Evolutionary conservation across 495 filamentous ascomycete species (phyloP).

Genomic region (Penicillium desertorum): DNA sequence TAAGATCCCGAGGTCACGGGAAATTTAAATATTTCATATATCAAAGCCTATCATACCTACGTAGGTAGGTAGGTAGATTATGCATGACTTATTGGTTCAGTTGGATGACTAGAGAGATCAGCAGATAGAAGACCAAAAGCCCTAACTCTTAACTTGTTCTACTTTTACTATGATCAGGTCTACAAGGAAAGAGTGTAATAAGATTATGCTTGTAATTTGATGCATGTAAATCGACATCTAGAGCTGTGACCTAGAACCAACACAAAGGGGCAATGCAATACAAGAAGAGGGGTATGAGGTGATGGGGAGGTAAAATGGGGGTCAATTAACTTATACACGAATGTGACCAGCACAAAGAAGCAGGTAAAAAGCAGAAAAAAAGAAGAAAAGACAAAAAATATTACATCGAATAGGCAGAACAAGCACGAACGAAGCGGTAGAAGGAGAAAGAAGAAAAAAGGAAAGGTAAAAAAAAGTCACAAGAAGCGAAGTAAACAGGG

Average conservation of each 20-base stretch:
- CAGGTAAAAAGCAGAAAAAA: constrained; percentile 9
- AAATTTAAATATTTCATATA: too few relatives aligned
- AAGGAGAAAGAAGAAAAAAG: constrained; percentile 8
- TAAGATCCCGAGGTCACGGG: not conserved
- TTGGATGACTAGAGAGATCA: not conserved
- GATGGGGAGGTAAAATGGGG: constrained; percentile 23
- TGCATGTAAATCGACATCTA: constrained; percentile 22
- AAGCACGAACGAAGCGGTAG: constrained; percentile 19
- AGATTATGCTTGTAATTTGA: constrained; percentile 23
- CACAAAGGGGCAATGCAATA: constrained; percentile 32
- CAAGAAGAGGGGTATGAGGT: constrained; percentile 34
- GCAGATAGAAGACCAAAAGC: not conserved
- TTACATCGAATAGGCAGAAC: constrained; percentile 30
- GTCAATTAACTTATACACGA: constrained; percentile 36
- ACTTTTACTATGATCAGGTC: not conserved
- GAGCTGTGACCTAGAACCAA: constrained; percentile 27
- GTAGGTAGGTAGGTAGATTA: too few relatives aligned
- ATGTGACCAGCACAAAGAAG: constrained; percentile 38
- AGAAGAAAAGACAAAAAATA: constrained; percentile 16
- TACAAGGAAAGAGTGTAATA: constrained; percentile 2
- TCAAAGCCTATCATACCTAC: too few relatives aligned
- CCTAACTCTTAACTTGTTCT: not conserved
- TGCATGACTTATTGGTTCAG: not conserved
- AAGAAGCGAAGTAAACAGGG: constrained; percentile 16
- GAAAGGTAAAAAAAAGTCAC: constrained; percentile 11